A percentile compares a stretch with the other conserved stretches of the same genome.
Conservation (phyloP, 192 early-diverging fungal genomes). For the Chytriomyces confervae region DNA sequence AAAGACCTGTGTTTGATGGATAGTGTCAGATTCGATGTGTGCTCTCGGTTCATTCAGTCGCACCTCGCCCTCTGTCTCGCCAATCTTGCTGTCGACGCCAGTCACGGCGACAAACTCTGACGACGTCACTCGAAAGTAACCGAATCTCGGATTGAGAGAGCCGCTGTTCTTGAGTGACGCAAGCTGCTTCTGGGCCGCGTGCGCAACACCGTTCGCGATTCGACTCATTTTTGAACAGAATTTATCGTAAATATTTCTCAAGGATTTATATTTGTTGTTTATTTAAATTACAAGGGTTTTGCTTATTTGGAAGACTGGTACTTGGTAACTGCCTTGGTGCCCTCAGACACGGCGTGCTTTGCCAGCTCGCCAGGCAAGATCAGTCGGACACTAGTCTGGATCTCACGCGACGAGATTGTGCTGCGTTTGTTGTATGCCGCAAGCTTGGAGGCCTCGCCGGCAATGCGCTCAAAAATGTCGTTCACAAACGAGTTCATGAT, state of each 20-base stretch:
- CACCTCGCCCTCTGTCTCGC: background rate
- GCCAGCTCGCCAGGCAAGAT: conserved; percentile 90
- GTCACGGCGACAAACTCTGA: background rate
- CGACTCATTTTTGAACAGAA: no score
- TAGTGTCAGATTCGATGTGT: background rate
- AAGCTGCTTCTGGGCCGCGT: no score
- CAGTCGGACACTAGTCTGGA: conserved; percentile 78
- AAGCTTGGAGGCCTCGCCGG: conserved; percentile 68
- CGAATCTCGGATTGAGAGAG: background rate
- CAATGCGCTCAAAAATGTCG: conserved; percentile 97
- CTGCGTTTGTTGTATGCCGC: conserved; percentile 92
- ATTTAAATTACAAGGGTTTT: background rate
- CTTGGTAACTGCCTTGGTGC: conserved; percentile 96
- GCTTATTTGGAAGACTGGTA: conserved; percentile 74
- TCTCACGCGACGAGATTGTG: conserved; percentile 93
- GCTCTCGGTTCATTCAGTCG: background rate
- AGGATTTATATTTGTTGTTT: no score
- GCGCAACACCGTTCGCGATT: no score
- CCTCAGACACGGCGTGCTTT: conserved; percentile 96
- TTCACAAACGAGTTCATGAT: conserved; percentile 97
- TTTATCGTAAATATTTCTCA: no score
- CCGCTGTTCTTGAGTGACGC: conserved; percentile 22
- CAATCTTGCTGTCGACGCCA: background rate
- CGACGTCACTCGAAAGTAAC: background rate
- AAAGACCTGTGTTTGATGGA: background rate